A percentile compares a stretch with the other conserved stretches of the same genome.
These are phyloP conservation scores for Vanrija pseudolonga DNA, from an alignment of 1,284 basidiomycete species.

Conservation along the genomic window DNA sequence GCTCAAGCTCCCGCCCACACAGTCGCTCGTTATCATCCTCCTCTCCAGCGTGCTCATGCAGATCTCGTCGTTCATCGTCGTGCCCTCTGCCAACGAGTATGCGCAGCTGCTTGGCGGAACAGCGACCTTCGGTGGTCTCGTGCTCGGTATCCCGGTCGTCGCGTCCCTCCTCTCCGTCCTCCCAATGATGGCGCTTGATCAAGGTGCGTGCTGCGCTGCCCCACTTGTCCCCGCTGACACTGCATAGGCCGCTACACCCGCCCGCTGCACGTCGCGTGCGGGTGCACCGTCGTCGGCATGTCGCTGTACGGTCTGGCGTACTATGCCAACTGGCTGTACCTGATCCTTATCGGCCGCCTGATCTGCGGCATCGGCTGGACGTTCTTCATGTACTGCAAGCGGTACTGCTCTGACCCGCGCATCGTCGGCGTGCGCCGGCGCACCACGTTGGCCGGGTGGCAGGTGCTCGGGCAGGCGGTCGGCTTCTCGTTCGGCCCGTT, in stretches of 20 bases:
- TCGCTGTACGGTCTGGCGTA: constrained; percentile 5
- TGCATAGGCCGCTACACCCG: constrained; percentile 1
- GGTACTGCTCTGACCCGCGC: constrained; percentile 8
- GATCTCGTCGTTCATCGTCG: constrained; percentile 11
- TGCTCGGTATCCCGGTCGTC: constrained; percentile 8
- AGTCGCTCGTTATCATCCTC: too few relatives aligned
- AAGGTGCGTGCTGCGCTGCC: background rate
- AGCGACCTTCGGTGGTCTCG: constrained; percentile 6
- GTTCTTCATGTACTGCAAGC: constrained; percentile 10
- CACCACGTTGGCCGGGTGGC: constrained; percentile 9
- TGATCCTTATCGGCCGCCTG: constrained; percentile 8
- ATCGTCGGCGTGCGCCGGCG: constrained; percentile 6
- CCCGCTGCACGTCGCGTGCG: constrained; percentile 6
- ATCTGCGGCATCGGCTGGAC: constrained; percentile 5
- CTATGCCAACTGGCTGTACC: constrained; percentile 5
- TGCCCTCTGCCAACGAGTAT: constrained; percentile 8
- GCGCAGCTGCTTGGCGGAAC: constrained; percentile 7
- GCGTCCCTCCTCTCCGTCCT: background rate
- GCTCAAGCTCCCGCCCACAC: too few relatives aligned
- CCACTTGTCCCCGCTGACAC: background rate
- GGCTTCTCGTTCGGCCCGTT: constrained; percentile 10
- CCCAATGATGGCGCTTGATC: constrained; percentile 2
- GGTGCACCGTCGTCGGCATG: constrained; percentile 2
- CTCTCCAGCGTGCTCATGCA: background rate
- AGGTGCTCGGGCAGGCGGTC: constrained; percentile 7